Evolutionary conservation across 2,329 filamentous ascomycete genomes (phyloP).

Genomic region (Beauveria pseudobassiana): DNA sequence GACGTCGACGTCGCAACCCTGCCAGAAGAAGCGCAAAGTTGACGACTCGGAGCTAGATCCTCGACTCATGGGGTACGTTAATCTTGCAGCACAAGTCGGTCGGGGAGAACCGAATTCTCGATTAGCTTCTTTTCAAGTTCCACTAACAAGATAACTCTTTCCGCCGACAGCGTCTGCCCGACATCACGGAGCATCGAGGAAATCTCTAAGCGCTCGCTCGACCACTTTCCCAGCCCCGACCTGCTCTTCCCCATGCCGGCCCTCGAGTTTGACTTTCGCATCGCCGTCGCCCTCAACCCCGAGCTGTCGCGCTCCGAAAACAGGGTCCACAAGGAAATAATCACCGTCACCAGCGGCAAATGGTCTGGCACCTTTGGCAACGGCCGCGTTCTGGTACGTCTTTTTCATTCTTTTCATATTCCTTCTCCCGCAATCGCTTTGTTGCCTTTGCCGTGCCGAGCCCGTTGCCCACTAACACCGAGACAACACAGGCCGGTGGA

Average conservation of each 20-base stretch:
- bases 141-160: not conserved
- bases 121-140: too few relatives aligned
- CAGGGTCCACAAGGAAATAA: conserved; percentile 40
- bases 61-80: conserved; percentile 6
- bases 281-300: conserved; percentile 38
- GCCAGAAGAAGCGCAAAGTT: conserved; percentile 9
- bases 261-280: conserved; percentile 42
- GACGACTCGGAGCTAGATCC: conserved; percentile 3
- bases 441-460: too few relatives aligned
- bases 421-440: not conserved
- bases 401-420: not conserved
- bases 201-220: conserved; percentile 29
- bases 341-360: conserved; percentile 37
- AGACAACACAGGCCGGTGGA: conserved; percentile 27
- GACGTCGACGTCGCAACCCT: not conserved
- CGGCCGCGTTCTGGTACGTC: conserved; percentile 37
- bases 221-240: conserved; percentile 34
- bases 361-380: conserved; percentile 44
- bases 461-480: not conserved
- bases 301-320: conserved; percentile 35
- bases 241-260: conserved; percentile 38
- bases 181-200: conserved; percentile 28
- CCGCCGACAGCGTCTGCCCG: conserved; percentile 1
- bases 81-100: not conserved
- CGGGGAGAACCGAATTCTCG: not conserved